Evolutionary conservation across 257 asterid genomes (phyloP), one percentile per base, ranked within the genome.

Genomic region (Nicotiana sylvestris): DNA sequence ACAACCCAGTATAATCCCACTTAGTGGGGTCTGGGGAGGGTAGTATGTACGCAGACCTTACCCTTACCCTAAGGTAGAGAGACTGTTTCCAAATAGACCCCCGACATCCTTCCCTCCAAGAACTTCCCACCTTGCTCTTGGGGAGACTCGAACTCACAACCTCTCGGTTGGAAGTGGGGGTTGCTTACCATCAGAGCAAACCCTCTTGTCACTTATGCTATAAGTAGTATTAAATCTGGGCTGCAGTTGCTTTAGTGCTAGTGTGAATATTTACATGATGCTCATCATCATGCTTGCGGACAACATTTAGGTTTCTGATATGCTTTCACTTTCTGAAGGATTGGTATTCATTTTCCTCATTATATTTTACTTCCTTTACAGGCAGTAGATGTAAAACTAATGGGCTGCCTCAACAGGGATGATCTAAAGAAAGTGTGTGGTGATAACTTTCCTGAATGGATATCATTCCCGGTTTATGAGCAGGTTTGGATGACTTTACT

Each of bases 361-460:
- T 66, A 66, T 85, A 46, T 10, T 89, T 81, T 84, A 69, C 77
- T 79, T 83, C 78, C 81, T 82, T 37, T 57, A 81, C 97, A 96
- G 99, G 99, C 98, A 27, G 96, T 90, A 69, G 98, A 96, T 84
- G 90, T 96, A 81, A 93, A 91, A 85, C 87, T 91, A 77, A 88
- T 96, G 18, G 91, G 99, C 87, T 90, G 93, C 58, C 92, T 96
- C 85, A 88, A 81, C 85, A 91, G 97, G 92, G 98, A 96, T 51
- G 99, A 96, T 82, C 84, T 96, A 89, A 94, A 91, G 84, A 94
- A 93, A 89, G 90, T 94, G 29, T 96, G 99, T 70, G 99, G 99
- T 70, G 98, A 93, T 57, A 94, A 92, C 80, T 91, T 90, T 85
- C 99, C 99, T 1, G 97, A 93, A 77, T 96, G 98, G 99, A 96